Conservation (phyloP, 2,329 filamentous ascomycete genomes). For the Rutstroemia sp. region DNA sequence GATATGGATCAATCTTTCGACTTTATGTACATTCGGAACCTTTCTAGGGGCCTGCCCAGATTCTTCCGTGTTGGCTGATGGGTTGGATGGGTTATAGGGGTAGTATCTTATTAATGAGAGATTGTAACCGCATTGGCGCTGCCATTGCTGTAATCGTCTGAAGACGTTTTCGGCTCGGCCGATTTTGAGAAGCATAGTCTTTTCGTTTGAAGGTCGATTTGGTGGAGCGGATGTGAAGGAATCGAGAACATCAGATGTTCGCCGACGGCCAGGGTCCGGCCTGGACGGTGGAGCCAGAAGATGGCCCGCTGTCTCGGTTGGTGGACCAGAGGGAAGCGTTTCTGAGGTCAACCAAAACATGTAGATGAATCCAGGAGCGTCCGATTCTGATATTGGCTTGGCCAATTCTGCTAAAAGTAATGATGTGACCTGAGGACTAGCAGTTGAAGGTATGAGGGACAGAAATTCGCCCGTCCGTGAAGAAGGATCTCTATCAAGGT, state of each 20-base stretch:
- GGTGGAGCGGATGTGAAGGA: conserved; percentile 37
- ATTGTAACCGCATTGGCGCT: conserved; percentile 83
- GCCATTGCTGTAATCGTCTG: conserved; percentile 86
- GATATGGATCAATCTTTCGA: conserved; percentile 84
- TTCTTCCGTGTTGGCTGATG: conserved; percentile 6
- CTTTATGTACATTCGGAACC: conserved; percentile 77
- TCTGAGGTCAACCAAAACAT: conserved; percentile 92
- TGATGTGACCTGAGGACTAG: conserved; percentile 62
- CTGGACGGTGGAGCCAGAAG: conserved; percentile 46
- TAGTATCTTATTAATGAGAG: conserved; percentile 87
- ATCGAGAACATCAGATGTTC: conserved; percentile 48
- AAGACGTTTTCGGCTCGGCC: conserved; percentile 75
- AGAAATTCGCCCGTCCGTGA: conserved; percentile 41
- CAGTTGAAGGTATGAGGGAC: conserved; percentile 59
- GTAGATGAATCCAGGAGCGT: conserved; percentile 92
- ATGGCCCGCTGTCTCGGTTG: conserved; percentile 51
- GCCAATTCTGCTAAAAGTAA: conserved; percentile 67
- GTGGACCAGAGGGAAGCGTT: conserved; percentile 44
- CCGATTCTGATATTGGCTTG: conserved; percentile 64
- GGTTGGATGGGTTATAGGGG: conserved; percentile 52
- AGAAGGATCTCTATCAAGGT: conserved; percentile 23
- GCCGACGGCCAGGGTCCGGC: conserved; percentile 30
- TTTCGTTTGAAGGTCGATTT: conserved; percentile 29
- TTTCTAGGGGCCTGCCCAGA: conserved; percentile 48
- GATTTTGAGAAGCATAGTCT: conserved; percentile 63